Base-by-base conservation (phyloP, 768 basidiomycete genomes). In the Asterophora lycoperdoides region DNA sequence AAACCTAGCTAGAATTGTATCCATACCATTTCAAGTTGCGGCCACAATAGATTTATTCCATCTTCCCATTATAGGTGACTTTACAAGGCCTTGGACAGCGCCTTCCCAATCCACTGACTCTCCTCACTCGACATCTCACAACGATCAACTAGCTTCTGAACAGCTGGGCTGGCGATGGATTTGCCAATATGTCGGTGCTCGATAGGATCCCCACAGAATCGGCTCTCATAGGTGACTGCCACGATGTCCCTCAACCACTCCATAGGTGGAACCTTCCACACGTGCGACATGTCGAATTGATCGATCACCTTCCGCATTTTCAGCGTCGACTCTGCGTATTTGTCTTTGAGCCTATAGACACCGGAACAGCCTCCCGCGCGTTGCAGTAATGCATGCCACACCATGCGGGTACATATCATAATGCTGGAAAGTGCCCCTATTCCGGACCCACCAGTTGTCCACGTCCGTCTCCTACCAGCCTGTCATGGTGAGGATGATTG, bases 301-400 rank as follows among this genome's bases (percentile, higher is more conserved):
- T 41, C 28, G 65, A 46, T n/a, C n/a, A n/a, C n/a, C 36, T 54
- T 36, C 46, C 26, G 45, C 23, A 68, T 26, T 17, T 47, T 57
- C 45, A 11, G 23, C 44, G 55, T 68, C 8, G 71, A 74, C 44
- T 66, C 57, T 9, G 57, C 48, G 46, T 72, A 73, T 41, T 60
- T 67, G 6, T 48, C 47, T 19, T 55, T 51, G 20, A 63, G 58
- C 26, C 43, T 56, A 26, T 60, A 40, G 14, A 32, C 36, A 0
- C 61, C 48, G 0, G 51, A 40, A 26, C 5, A 5, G 29, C 51
- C 47, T 51, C 46, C 70, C 62, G 20, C 56, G 55, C 19, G 41
- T 68, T 3, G 70, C 66, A 2, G 70, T 73, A 52, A 75, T 51
- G 46, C 75, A 75, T 0, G 64, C 72, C 14, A 71, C 65, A 3